Evolutionary conservation across 2,329 filamentous ascomycete genomes (phyloP).

Genomic region (Acrodontium crateriforme): DNA sequence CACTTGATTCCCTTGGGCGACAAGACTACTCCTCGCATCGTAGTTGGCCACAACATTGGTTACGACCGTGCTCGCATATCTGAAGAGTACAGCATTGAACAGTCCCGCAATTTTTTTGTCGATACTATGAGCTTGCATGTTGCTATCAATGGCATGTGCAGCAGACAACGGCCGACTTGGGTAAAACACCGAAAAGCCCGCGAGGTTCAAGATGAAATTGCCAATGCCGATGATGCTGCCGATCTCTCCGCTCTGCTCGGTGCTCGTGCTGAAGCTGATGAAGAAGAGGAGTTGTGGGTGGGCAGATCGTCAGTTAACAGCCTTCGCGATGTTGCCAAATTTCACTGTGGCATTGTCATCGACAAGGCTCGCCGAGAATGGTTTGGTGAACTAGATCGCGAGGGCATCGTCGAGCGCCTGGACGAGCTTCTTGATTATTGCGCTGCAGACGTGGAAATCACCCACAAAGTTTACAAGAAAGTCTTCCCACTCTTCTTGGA

Average conservation of each 20-base stretch:
- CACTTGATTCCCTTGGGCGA: slow-evolving; percentile 85
- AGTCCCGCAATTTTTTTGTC: slow-evolving; percentile 74
- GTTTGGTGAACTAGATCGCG: slow-evolving; percentile 68
- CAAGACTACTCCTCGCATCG: slow-evolving; percentile 53
- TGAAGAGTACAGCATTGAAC: slow-evolving; percentile 77
- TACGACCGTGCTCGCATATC: slow-evolving; percentile 79
- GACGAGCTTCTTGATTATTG: slow-evolving; percentile 86
- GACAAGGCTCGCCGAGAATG: slow-evolving; percentile 80
- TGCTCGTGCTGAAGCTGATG: slow-evolving; percentile 46
- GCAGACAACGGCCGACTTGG: slow-evolving; percentile 88
- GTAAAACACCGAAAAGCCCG: slow-evolving; percentile 89
- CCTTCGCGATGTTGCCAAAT: slow-evolving; percentile 85
- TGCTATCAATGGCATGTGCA: slow-evolving; percentile 98
- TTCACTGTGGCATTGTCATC: slow-evolving; percentile 81
- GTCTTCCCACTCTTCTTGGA: slow-evolving; percentile 83
- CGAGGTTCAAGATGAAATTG: slow-evolving; percentile 68
- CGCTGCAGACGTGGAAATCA: slow-evolving; percentile 83
- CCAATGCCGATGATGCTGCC: slow-evolving; percentile 53
- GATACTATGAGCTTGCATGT: slow-evolving; percentile 98
- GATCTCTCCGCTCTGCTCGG: slow-evolving; percentile 61
- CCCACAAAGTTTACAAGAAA: slow-evolving; percentile 84
- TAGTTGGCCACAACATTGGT: slow-evolving; percentile 91
- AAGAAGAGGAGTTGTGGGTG: slow-evolving; percentile 93
- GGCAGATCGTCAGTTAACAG: slow-evolving; percentile 92
- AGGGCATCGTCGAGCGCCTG: slow-evolving; percentile 55